Conservation (phyloP, 192 early-diverging fungal species). For the Umbelopsis sp. region DNA sequence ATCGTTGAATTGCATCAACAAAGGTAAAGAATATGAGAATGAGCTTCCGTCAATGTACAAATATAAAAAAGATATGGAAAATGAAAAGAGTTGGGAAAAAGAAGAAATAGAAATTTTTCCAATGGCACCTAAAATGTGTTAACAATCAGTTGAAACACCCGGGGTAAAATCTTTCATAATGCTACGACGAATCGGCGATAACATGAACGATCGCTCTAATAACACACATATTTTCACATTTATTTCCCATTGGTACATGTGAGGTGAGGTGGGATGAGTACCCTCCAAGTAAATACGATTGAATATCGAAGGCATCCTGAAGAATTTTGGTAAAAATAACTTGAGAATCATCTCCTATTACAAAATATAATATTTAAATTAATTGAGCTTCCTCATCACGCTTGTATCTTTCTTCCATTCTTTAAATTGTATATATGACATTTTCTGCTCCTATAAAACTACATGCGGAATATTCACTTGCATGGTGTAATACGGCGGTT, state of each 20-base stretch:
- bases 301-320: no score
- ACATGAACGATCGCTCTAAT: neutral
- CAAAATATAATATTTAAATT: no score
- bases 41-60: neutral
- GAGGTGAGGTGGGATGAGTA: no score
- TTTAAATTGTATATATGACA: neutral
- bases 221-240: no score
- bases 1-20: conserved; percentile 19
- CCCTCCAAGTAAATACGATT: no score
- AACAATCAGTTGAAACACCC: neutral
- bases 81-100: neutral
- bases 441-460: neutral
- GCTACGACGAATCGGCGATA: neutral
- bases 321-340: no score
- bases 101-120: neutral
- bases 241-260: no score
- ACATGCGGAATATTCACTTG: conserved; percentile 10
- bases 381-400: no score
- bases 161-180: conserved; percentile 4
- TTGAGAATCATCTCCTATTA: no score
- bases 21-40: neutral
- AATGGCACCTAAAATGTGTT: neutral
- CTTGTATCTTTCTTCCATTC: no score
- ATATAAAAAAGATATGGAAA: neutral
- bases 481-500: conserved; percentile 13